Evolutionary conservation across 768 basidiomycete species (phyloP), one percentile per base, ranked within the genome.

Genomic region (Phanerochaete sordida): DNA sequence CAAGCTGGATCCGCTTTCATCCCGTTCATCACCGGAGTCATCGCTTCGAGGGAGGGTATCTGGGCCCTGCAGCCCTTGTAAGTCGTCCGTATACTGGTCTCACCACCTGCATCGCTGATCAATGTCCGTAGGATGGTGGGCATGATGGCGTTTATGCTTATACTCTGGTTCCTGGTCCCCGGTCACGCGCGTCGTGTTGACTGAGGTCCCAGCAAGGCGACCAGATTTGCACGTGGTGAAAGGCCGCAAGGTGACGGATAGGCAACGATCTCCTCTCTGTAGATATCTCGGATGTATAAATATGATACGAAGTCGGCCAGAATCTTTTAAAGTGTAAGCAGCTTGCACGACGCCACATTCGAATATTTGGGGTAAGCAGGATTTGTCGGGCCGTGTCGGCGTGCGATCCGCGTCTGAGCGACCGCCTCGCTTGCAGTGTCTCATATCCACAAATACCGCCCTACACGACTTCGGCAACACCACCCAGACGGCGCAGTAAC

Each of bases 21-120:
- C 3, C 84, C 83, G 6, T 84, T 83, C 68, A 70, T 81, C 60
- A 80, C 80, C 0, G 83, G 81, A 37, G 73, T 69, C 2, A 68
- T 83, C 35, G 74, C 80, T 21, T 68, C 70, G 21, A 74, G 64
- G 44, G 69, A 70, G 23, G 81, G 82, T 21, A 81, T 81, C 52
- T 65, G 68, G 64, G 74, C 73, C 59, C 65, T 83, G 46, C 80
- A 81, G 61, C 83, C 82, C 19, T 62, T 83, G 82, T 82, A 58
- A 65, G 82, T 71, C 2, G 21, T 24, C n/a, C n/a, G n/a, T n/a
- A n/a, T n/a, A 11, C 33, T 35, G 7, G 33, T 7, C 50, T 5
- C 35, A 47, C 16, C 11, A n/a, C 45, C n/a, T 37, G 24, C 12
- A 13, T 24, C 23, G 30, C 28, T 58, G 27, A 44, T 57, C 7